Percentiles rank a stretch among this genome's conserved stretches.
Evolutionary conservation across 176 grass and related monocot species (phyloP).

Genomic region (Metroxylon sagu): DNA sequence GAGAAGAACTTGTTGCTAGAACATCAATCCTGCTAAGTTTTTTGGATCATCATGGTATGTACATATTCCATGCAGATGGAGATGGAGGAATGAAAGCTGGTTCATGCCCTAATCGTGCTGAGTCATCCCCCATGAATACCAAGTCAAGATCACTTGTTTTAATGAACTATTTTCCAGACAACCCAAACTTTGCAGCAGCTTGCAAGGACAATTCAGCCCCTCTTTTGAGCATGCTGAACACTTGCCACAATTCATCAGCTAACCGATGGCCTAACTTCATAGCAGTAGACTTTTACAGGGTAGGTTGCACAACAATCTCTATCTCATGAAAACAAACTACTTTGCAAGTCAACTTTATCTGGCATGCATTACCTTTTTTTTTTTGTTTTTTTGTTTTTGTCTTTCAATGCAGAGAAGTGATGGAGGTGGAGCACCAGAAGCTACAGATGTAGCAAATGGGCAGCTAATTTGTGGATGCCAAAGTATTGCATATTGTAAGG

Average conservation of each 20-base stretch:
- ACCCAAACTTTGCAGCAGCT: slow-evolving; percentile 33
- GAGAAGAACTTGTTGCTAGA: neutral
- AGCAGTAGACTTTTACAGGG: slow-evolving; percentile 91
- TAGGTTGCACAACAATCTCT: neutral
- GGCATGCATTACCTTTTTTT: neutral
- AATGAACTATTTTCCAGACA: slow-evolving; percentile 70
- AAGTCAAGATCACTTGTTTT: slow-evolving; percentile 78
- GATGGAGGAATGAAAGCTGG: slow-evolving; percentile 54
- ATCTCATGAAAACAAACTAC: too few relatives aligned
- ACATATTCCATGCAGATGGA: slow-evolving; percentile 43
- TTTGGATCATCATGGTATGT: neutral
- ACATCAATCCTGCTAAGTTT: too few relatives aligned
- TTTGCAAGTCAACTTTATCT: neutral
- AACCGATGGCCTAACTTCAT: slow-evolving; percentile 76
- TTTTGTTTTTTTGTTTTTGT: neutral
- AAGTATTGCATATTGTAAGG: slow-evolving; percentile 49
- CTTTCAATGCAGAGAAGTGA: slow-evolving; percentile 53
- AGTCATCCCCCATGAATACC: slow-evolving; percentile 69
- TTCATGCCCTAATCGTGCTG: slow-evolving; percentile 50
- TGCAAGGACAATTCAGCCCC: slow-evolving; percentile 71
- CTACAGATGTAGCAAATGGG: slow-evolving; percentile 60
- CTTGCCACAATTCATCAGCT: slow-evolving; percentile 42
- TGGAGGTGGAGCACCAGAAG: slow-evolving; percentile 51
- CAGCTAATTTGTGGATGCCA: slow-evolving; percentile 56
- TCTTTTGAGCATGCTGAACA: slow-evolving; percentile 46